A percentile compares a stretch with the other conserved stretches of the same genome.
Conservation (phyloP, 805 yeast genomes). For the Lipomyces mesembrius region DNA sequence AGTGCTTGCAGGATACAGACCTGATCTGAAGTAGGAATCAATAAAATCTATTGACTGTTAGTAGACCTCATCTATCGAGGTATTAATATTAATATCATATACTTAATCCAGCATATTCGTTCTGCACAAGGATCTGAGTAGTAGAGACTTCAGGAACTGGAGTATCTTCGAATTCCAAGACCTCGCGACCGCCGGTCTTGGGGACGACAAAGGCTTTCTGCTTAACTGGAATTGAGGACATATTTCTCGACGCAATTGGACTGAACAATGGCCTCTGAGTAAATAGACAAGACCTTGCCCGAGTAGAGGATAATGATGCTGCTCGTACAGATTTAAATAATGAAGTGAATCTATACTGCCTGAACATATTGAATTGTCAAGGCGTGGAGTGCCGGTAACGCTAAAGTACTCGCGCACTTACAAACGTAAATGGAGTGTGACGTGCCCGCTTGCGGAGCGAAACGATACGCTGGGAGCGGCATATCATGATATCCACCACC, state of each 20-base stretch:
- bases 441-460: too few relatives aligned
- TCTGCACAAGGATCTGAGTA: constrained; percentile 70
- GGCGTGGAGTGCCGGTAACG: too few relatives aligned
- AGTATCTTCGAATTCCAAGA: constrained; percentile 47
- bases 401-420: too few relatives aligned
- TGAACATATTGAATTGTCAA: too few relatives aligned
- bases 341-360: neutral
- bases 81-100: neutral
- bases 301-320: neutral
- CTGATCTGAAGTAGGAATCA: constrained; percentile 81
- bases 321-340: neutral
- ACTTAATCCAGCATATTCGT: constrained; percentile 66
- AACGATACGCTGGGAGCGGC: too few relatives aligned
- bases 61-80: too few relatives aligned
- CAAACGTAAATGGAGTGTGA: too few relatives aligned
- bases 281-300: neutral
- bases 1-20: constrained; percentile 63
- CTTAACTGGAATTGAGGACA: constrained; percentile 25
- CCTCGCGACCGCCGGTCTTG: constrained; percentile 31
- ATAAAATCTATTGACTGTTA: constrained; percentile 29
- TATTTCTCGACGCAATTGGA: neutral
- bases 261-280: neutral
- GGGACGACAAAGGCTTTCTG: constrained; percentile 27
- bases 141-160: constrained; percentile 62
- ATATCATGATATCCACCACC: too few relatives aligned